These are phyloP conservation scores for Multifurca ochricompacta DNA, from an alignment of 768 basidiomycete genomes.

Conservation along the genomic window DNA sequence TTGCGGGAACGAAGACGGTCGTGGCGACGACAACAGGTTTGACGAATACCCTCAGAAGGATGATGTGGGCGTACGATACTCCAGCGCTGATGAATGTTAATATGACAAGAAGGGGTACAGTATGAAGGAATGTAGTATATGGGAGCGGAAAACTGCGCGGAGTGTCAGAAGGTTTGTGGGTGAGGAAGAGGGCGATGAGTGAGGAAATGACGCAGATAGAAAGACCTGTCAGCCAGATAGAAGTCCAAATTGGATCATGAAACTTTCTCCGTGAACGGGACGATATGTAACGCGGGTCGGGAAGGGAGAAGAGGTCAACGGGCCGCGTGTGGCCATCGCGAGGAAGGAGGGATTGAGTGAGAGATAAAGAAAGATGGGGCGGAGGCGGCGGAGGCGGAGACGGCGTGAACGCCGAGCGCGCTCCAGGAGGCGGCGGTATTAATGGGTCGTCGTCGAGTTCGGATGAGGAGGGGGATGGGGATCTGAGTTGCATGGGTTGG, in stretches of 20 bases:
- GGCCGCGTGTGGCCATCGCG: conserved; percentile 59
- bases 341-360: conserved; percentile 76
- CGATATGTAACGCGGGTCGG: conserved; percentile 64
- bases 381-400: conserved; percentile 42
- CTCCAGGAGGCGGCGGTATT: conserved; percentile 37
- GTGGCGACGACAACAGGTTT: conserved; percentile 77
- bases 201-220: conserved; percentile 54
- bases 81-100: conserved; percentile 63
- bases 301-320: conserved; percentile 65
- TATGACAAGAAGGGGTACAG: conserved; percentile 68
- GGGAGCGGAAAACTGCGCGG: conserved; percentile 46
- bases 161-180: conserved; percentile 33
- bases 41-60: conserved; percentile 72
- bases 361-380: conserved; percentile 49
- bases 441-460: conserved; percentile 36
- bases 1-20: conserved; percentile 66
- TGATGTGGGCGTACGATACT: conserved; percentile 66
- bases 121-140: conserved; percentile 67
- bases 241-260: conserved; percentile 68
- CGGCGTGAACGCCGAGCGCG: conserved; percentile 29
- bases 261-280: conserved; percentile 53
- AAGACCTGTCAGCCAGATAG: conserved; percentile 54
- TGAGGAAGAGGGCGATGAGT: conserved; percentile 57
- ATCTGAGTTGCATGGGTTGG: conserved; percentile 57
- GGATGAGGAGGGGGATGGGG: conserved; percentile 35